Base-by-base conservation (phyloP, 306 rosid genomes). In the Astragalus membranaceus region DNA sequence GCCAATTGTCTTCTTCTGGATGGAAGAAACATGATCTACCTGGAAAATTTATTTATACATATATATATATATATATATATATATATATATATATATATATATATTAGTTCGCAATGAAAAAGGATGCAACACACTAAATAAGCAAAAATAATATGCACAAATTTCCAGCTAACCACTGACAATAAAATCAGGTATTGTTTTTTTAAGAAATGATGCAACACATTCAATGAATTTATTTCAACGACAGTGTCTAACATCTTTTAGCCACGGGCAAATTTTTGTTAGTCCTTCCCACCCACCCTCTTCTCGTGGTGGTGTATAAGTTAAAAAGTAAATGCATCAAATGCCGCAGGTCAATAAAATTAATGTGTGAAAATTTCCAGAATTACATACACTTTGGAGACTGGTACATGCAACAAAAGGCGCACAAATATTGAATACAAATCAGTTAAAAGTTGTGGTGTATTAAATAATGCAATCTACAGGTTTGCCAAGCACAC, bases 11-110 rank as follows among this genome's bases (percentile, higher is more conserved):
- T 90, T 90, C 89, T 69, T 87, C 88, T 94, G 98, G 78, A 84
- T 67, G 41, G 92, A 90, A 77, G 97, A 84, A 66, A 85, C 98
- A 76, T 88, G 87, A 70, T 94, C 98, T 8, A 84, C 96, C 98
- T 94, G 88, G 48, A 67, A 76, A 74, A 53, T 6, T 49, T 66
- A 36, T 58, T 76, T 44, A 72, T 60, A 80, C 20, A 50, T 50
- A 15, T 49, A 46, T 46, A 46, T 46, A 51, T 56, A 77, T 51
- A 75, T 59, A 79, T 26, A 23, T 23, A 23, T 23, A 50, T 51
- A 51, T 51, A 50, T 50, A 15, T 49, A 46, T 46, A 46, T 46
- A 51, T 57, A 78, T n/a, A n/a, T n/a, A n/a, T n/a, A n/a, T 49
- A 72, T 60, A 80, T 29, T 47, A 17, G 7, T 52, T 56, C 20